A percentile compares a stretch with the other conserved stretches of the same genome.
phyloP scores from a whole-genome alignment of 2,329 filamentous ascomycete genomes.

The Aureobasidium sp. region DNA sequence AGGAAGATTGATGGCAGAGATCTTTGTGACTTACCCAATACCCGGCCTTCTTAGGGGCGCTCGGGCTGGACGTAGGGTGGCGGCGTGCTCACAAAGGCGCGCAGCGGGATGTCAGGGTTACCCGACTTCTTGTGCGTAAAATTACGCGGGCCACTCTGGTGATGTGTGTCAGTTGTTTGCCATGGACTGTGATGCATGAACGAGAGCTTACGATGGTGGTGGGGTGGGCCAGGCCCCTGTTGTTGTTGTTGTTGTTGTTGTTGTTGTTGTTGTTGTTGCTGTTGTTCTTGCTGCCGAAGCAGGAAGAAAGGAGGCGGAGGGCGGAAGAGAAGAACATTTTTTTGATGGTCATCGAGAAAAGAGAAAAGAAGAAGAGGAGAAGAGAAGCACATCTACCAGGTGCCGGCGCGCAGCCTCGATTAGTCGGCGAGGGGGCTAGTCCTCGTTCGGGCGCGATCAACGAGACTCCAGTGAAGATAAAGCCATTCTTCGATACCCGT shows the following conservation, averaged over 20 bases:
- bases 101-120: neutral
- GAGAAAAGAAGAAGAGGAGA: neutral
- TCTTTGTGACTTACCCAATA: neutral
- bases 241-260: neutral
- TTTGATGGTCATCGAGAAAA: neutral
- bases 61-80: neutral
- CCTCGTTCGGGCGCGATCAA: neutral
- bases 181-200: neutral
- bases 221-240: neutral
- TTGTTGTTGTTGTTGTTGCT: neutral
- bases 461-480: neutral
- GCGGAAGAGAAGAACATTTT: neutral
- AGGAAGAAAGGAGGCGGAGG: neutral
- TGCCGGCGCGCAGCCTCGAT: neutral
- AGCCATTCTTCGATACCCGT: neutral
- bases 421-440: neutral
- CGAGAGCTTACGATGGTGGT: neutral
- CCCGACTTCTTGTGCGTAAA: neutral
- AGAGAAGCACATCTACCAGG: neutral
- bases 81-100: slow-evolving; percentile 1
- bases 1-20: neutral
- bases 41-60: neutral
- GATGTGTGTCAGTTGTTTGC: neutral
- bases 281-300: neutral
- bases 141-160: neutral